phyloP scores from a whole-genome alignment of 805 yeast genomes.

The Candida ficus region DNA sequence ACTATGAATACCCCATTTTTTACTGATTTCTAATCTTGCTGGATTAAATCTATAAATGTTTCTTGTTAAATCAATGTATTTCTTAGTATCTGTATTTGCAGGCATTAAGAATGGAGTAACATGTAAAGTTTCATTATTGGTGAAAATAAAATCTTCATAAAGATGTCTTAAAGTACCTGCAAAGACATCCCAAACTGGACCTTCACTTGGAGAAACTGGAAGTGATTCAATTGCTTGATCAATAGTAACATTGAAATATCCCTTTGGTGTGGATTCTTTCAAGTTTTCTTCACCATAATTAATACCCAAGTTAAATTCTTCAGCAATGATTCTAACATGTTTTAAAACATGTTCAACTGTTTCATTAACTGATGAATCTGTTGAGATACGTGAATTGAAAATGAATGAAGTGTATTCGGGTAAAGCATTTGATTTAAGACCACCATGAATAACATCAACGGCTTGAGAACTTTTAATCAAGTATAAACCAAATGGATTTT shows the following conservation, averaged over 20 bases:
- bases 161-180: constrained; percentile 40
- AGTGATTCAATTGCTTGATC: constrained; percentile 10
- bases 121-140: constrained; percentile 50
- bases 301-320: constrained; percentile 20
- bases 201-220: constrained; percentile 14
- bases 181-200: constrained; percentile 18
- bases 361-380: constrained; percentile 43
- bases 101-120: constrained; percentile 41
- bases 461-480: constrained; percentile 22
- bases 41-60: constrained; percentile 54
- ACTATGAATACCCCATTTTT: constrained; percentile 38
- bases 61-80: constrained; percentile 56
- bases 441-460: constrained; percentile 47
- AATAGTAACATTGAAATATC: constrained; percentile 24
- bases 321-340: constrained; percentile 15
- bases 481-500: constrained; percentile 10
- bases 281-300: constrained; percentile 13
- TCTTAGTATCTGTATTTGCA: constrained; percentile 68
- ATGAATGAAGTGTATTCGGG: constrained; percentile 51
- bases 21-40: constrained; percentile 10
- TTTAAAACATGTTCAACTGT: constrained; percentile 26
- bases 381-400: constrained; percentile 60
- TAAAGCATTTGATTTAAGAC: constrained; percentile 70
- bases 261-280: constrained; percentile 21
- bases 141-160: constrained; percentile 39